Evolutionary conservation across 495 filamentous ascomycete genomes (phyloP).

Genomic region (Xylaria grammica): DNA sequence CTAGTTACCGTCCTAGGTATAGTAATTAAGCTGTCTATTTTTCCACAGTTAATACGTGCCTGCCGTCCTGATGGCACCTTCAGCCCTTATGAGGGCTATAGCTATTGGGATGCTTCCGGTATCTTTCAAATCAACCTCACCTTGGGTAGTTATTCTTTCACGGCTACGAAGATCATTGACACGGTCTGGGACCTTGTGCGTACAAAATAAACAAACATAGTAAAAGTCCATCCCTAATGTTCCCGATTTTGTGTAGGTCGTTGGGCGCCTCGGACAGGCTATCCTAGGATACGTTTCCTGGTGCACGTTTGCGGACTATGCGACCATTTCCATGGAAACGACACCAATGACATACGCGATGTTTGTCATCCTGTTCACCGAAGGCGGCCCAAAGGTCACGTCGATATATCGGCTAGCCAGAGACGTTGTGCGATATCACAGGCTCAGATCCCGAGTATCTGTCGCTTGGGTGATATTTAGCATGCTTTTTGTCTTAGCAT

Average conservation of each 20-base stretch:
- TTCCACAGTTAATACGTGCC: background rate
- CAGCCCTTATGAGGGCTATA: background rate
- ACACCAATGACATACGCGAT: conserved; percentile 25
- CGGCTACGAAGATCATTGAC: background rate
- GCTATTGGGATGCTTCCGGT: background rate
- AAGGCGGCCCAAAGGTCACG: conserved; percentile 2
- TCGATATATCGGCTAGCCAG: background rate
- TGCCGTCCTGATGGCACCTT: background rate
- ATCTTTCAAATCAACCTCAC: background rate
- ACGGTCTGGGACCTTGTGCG: background rate
- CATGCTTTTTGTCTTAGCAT: conserved; percentile 32
- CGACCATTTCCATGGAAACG: conserved; percentile 24
- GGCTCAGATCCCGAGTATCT: conserved; percentile 14
- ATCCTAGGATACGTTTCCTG: conserved; percentile 10
- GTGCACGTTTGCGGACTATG: conserved; percentile 23
- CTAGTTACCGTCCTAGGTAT: no score
- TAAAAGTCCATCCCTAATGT: background rate
- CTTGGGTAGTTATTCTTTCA: background rate
- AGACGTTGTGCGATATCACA: conserved; percentile 6
- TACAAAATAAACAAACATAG: no score
- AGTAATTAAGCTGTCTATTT: no score
- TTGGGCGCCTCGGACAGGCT: background rate
- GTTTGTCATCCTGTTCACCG: conserved; percentile 22
- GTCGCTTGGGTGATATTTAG: conserved; percentile 19
- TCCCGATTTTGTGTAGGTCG: background rate